Percentiles rank a stretch among this genome's conserved stretches.
Evolutionary conservation across 768 basidiomycete species (phyloP).

Genomic region (Boletus sensibilis): DNA sequence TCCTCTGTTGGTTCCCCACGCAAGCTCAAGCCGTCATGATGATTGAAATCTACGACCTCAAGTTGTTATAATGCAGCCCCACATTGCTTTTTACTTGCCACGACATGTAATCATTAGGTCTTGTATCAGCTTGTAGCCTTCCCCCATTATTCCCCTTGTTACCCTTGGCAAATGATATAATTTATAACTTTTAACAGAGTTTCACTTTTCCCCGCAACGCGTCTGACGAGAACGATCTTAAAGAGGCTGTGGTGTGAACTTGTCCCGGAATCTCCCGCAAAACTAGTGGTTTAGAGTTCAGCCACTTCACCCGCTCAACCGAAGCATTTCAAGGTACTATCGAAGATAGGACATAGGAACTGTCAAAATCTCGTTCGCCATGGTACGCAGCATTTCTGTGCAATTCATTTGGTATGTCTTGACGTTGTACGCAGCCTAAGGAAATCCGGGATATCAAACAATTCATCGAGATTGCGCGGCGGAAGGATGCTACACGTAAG

Average conservation of each 20-base stretch:
- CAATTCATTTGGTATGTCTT: neutral
- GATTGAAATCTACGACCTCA: neutral
- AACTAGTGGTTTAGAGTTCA: constrained; percentile 35
- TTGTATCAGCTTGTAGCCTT: constrained; percentile 24
- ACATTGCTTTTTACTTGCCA: neutral
- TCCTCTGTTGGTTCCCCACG: constrained; percentile 33
- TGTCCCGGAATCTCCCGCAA: constrained; percentile 23
- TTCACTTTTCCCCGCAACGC: neutral
- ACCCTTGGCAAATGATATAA: neutral
- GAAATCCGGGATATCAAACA: constrained; percentile 98
- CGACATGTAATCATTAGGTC: constrained; percentile 18
- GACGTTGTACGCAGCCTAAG: constrained; percentile 66
- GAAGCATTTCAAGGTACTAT: neutral
- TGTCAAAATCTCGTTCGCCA: constrained; percentile 20
- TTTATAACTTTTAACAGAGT: neutral
- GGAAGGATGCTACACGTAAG: constrained; percentile 96
- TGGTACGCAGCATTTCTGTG: constrained; percentile 23
- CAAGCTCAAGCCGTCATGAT: constrained; percentile 23
- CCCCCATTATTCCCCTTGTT: neutral
- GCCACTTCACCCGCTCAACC: constrained; percentile 19
- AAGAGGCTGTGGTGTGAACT: no score
- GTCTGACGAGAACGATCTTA: neutral
- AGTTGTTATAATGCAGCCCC: neutral
- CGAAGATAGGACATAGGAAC: constrained; percentile 1
- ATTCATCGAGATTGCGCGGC: constrained; percentile 94